Evolutionary conservation across 1,284 basidiomycete species (phyloP).

Genomic region (Cutaneotrichosporon dermatis): DNA sequence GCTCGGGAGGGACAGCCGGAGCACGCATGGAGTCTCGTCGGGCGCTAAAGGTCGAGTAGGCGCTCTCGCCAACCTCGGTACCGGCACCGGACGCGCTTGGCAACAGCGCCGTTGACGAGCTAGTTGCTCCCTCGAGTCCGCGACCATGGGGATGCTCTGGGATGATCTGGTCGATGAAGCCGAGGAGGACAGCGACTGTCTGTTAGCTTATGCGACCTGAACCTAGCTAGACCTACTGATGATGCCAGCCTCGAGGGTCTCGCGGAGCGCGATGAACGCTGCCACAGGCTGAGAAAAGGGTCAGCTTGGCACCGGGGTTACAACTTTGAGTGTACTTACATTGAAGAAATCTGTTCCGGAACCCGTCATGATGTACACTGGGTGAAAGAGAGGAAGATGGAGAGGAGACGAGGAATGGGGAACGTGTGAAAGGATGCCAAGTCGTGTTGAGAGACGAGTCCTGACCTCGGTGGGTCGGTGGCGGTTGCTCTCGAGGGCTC

Average conservation of each 20-base stretch:
- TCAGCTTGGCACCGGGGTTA: background rate
- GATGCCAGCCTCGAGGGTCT: slow-evolving; percentile 82
- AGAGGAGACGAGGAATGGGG: background rate
- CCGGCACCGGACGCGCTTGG: background rate
- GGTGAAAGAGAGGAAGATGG: too few relatives aligned
- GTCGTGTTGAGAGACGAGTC: too few relatives aligned
- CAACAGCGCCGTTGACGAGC: slow-evolving; percentile 12
- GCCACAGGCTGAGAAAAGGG: slow-evolving; percentile 28
- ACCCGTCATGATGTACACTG: slow-evolving; percentile 1
- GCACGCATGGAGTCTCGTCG: slow-evolving; percentile 1
- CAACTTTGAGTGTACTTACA: slow-evolving; percentile 1
- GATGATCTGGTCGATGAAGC: slow-evolving; percentile 72
- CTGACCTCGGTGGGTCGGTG: too few relatives aligned
- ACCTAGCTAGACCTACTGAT: slow-evolving; percentile 55
- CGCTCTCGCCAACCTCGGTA: background rate
- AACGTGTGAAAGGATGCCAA: background rate
- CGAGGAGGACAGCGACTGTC: slow-evolving; percentile 66
- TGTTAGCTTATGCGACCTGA: background rate
- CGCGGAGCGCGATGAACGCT: slow-evolving; percentile 84
- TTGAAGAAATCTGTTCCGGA: slow-evolving; percentile 14
- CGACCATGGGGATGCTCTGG: slow-evolving; percentile 13
- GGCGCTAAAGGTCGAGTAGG: slow-evolving; percentile 12
- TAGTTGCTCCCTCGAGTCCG: background rate
- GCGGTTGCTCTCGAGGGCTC: too few relatives aligned
- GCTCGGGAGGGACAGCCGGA: slow-evolving; percentile 16